These are phyloP conservation scores for Graphilbum ipis-grandicollis DNA, from an alignment of 2,329 filamentous ascomycete genomes.

Conservation along the genomic window DNA sequence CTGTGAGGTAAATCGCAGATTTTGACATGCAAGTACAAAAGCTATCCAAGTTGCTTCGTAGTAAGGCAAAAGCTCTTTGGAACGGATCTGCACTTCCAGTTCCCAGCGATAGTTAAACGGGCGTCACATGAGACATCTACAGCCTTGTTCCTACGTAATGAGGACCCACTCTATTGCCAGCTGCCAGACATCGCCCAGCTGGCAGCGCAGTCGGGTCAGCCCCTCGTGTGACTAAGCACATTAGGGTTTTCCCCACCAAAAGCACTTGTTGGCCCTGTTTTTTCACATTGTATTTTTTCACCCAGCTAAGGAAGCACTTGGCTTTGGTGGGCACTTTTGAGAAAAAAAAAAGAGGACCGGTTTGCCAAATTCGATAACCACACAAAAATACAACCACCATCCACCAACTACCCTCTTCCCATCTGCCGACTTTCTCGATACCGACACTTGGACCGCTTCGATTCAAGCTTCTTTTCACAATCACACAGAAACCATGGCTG, in stretches of 20 bases:
- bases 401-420: background rate
- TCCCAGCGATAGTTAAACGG: no score
- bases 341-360: constrained; percentile 1
- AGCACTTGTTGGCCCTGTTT: constrained; percentile 1
- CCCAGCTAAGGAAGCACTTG: background rate
- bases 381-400: background rate
- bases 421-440: background rate
- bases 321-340: background rate
- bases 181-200: background rate
- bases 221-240: constrained; percentile 6
- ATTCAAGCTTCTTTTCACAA: background rate
- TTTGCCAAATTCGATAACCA: background rate
- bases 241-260: constrained; percentile 11
- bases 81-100: no score
- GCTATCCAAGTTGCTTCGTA: no score
- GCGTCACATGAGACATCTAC: no score
- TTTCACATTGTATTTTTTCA: background rate
- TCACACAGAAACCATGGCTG: constrained; percentile 31
- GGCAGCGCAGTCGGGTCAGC: background rate
- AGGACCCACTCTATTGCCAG: background rate
- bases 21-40: no score
- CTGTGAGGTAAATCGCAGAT: no score
- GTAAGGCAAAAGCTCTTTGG: no score
- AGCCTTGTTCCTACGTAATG: no score
- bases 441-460: background rate